Evolutionary conservation across 306 rosid species (phyloP).

Genomic region (Inga laurina): DNA sequence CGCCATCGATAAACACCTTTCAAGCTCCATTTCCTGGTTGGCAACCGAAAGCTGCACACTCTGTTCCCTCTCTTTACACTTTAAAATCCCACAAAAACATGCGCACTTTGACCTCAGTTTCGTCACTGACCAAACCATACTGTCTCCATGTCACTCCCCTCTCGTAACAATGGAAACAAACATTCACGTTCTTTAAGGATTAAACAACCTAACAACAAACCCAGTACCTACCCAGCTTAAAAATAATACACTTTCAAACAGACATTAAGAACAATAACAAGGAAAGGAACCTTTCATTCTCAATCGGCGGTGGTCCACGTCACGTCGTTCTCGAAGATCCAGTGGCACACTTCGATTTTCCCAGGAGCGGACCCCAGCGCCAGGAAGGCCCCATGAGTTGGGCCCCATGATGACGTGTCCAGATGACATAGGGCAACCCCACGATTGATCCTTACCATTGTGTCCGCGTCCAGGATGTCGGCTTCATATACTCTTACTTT

Average conservation of each 20-base stretch:
- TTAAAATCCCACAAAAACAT: constrained; percentile 28
- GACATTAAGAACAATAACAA: background rate
- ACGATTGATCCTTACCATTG: constrained; percentile 40
- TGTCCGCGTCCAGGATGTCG: constrained; percentile 51
- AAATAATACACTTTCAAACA: background rate
- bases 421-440: constrained; percentile 69
- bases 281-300: background rate
- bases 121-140: background rate
- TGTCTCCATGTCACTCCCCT: background rate
- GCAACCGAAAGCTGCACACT: constrained; percentile 43
- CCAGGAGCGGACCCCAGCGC: constrained; percentile 62
- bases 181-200: background rate
- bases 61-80: constrained; percentile 38
- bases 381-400: constrained; percentile 67
- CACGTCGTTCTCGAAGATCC: constrained; percentile 83
- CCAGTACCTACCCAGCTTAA: background rate
- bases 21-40: constrained; percentile 25
- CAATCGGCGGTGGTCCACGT: constrained; percentile 58
- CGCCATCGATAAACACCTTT: background rate
- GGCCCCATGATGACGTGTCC: constrained; percentile 49
- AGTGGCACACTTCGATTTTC: constrained; percentile 60
- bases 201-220: background rate
- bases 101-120: background rate
- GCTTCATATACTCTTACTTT: constrained; percentile 72
- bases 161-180: background rate